These are phyloP conservation scores for Entomortierella beljakovae DNA, from an alignment of 192 early-diverging fungal species.

Conservation along the genomic window DNA sequence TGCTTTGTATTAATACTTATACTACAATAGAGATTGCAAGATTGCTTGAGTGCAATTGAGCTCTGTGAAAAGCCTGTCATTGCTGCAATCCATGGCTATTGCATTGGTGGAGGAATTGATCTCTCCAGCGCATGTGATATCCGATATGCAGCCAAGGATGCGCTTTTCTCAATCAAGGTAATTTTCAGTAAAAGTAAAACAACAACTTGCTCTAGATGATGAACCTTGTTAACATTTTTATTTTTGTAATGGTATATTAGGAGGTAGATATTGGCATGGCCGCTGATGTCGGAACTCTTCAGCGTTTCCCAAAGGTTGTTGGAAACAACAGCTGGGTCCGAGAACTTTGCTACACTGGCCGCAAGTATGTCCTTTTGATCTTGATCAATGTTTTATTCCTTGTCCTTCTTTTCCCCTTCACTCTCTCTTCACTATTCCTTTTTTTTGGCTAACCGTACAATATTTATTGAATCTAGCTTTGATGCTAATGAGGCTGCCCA, in stretches of 20 bases:
- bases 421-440: no score
- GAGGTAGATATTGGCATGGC: constrained; percentile 95
- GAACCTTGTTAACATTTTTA: neutral
- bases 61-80: constrained; percentile 90
- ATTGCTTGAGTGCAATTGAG: constrained; percentile 83
- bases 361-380: constrained; percentile 61
- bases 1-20: no score
- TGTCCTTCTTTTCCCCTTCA: no score
- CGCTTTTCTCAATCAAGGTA: constrained; percentile 87
- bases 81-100: constrained; percentile 85
- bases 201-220: neutral
- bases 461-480: constrained; percentile 48
- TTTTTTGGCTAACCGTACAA: neutral
- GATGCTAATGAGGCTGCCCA: constrained; percentile 69
- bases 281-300: constrained; percentile 93
- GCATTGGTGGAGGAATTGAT: constrained; percentile 91
- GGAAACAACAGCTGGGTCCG: constrained; percentile 92
- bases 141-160: constrained; percentile 80
- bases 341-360: constrained; percentile 89
- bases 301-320: constrained; percentile 94
- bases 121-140: constrained; percentile 94
- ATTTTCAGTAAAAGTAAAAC: neutral
- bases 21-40: constrained; percentile 62
- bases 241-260: constrained; percentile 25
- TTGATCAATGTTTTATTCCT: no score